Evolutionary conservation across 78 protist species (phyloP).

Genomic region (Planoprotostelium fungivorum): DNA sequence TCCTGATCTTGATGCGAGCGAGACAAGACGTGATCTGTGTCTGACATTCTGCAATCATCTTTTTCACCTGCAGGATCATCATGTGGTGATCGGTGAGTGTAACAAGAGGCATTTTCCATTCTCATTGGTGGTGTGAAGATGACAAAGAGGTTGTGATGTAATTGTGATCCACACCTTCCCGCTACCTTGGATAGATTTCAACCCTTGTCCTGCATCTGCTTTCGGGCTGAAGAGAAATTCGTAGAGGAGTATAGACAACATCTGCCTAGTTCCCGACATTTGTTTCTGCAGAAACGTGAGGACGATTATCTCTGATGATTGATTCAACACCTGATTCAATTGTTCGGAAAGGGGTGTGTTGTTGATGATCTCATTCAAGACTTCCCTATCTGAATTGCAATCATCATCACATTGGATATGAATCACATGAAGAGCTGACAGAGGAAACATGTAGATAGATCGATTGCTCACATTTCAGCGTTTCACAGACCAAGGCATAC

Average conservation of each 20-base stretch:
- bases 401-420: background rate
- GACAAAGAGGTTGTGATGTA: too few species aligned
- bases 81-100: background rate
- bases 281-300: background rate
- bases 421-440: background rate
- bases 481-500: conserved; percentile 61
- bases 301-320: background rate
- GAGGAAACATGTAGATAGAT: background rate
- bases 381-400: conserved; percentile 21
- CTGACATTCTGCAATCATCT: conserved; percentile 15
- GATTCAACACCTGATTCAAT: background rate
- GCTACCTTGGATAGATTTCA: background rate
- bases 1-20: conserved; percentile 46
- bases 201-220: background rate
- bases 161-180: background rate
- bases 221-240: background rate
- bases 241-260: background rate
- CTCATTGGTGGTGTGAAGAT: background rate
- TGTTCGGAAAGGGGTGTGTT: background rate
- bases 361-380: conserved; percentile 20
- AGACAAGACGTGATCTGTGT: conserved; percentile 18
- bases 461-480: conserved; percentile 37
- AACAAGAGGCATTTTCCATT: too few species aligned
- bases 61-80: conserved; percentile 3
- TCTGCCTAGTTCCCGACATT: background rate